Base-by-base conservation (phyloP, 169 alveolate genomes). In the Plasmodium blacklocki region DNA sequence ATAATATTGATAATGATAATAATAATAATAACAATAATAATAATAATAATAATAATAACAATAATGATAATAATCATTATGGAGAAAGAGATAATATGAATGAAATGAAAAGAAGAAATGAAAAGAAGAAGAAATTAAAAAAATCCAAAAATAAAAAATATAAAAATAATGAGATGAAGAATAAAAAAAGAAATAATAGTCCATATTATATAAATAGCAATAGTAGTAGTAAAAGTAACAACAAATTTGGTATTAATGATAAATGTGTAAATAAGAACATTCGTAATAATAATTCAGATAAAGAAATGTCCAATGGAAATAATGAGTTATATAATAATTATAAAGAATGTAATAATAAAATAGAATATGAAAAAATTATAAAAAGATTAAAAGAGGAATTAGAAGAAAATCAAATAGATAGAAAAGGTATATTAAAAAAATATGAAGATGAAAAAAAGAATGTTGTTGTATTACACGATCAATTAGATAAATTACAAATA, bases 391-490 rank as follows among this genome's bases (percentile, higher is more conserved):
- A 78, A 26, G 74, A 78, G 26, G 75, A 63, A 18, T 49, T 66
- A 43, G 89, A 78, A 59, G 67, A 50, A 52, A 64, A 66, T 14
- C 15, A 43, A 6, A 54, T 66, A 47, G 29, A 59, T 14, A 50
- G 52, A 14, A 78, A 78, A 52, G 62, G 67, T 15, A 49, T 78
- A 64, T 23, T 45, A n/a, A 78, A 78, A 47, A 50, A 73, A 8
- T 78, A 78, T 58, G 78, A 78, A 64, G 89, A 78, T 52, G 71
- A 66, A 50, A 64, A 78, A 52, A 64, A 78, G 23, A 78, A 64
- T 52, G 66, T 78, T 18, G 32, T 26, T 9, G 29, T 78, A 12
- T 43, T 78, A 2, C 89, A 78, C 7, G 71, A 59, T 26, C 72
- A 78, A n/a, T 64, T 71, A 21, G 89, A 78, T 21, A 64, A 78